phyloP scores from a whole-genome alignment of 768 basidiomycete genomes.

The Boletellus ananas region DNA sequence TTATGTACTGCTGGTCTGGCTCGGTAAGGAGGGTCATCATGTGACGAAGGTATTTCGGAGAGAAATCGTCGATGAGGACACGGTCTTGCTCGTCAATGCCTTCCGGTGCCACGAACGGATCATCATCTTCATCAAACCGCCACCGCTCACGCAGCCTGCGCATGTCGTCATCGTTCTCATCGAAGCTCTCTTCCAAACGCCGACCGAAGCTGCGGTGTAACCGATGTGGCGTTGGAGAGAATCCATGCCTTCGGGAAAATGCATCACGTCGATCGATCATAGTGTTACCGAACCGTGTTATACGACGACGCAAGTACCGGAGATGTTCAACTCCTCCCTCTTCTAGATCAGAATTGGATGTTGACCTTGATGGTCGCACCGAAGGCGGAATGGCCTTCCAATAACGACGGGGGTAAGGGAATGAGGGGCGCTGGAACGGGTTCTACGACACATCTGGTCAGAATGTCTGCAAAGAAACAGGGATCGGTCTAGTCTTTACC shows the following conservation, averaged over 20 bases:
- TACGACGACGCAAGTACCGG: conserved; percentile 57
- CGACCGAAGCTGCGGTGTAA: conserved; percentile 13
- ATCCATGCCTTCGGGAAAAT: conserved; percentile 23
- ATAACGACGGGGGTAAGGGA: conserved; percentile 56
- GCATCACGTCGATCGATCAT: conserved; percentile 66
- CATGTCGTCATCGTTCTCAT: conserved; percentile 37
- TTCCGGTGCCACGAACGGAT: conserved; percentile 48
- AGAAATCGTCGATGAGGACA: conserved; percentile 67
- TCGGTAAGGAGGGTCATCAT: conserved; percentile 57
- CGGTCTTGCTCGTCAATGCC: conserved; percentile 69
- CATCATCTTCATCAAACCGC: conserved; percentile 67
- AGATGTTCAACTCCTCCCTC: conserved; percentile 23
- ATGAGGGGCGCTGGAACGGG: conserved; percentile 63
- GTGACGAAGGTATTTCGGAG: conserved; percentile 53
- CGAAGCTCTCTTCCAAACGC: conserved; percentile 26
- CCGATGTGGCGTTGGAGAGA: conserved; percentile 10
- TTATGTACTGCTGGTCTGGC: conserved; percentile 45
- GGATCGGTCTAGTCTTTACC: conserved; percentile 38
- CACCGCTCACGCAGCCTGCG: conserved; percentile 54
- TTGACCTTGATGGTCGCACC: conserved; percentile 31
- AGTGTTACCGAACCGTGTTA: conserved; percentile 79
- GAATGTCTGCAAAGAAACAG: neutral
- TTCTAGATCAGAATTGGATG: conserved; percentile 11
- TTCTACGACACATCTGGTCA: conserved; percentile 40
- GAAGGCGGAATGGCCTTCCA: conserved; percentile 59